Percentiles rank a stretch among this genome's conserved stretches.
Evolutionary conservation across 352 stramenopile genomes (phyloP).

Genomic region (Globisporangium orthogonon): DNA sequence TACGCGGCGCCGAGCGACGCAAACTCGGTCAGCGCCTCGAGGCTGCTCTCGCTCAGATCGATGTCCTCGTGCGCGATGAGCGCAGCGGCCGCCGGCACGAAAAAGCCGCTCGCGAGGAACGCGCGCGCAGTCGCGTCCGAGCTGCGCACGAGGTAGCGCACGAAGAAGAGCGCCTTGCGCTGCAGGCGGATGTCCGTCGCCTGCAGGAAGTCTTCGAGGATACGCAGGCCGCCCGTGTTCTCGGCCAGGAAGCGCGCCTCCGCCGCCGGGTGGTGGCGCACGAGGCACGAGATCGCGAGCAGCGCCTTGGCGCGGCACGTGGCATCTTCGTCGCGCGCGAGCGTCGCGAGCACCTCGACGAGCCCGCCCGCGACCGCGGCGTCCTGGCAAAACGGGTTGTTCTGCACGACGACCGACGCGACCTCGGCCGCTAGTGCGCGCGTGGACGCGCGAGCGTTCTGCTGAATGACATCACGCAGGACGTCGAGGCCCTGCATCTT

Average conservation of each 20-base stretch:
- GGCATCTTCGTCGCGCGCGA: constrained; percentile 46
- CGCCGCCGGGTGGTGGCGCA: constrained; percentile 58
- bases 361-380: constrained; percentile 51
- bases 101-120: constrained; percentile 38
- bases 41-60: constrained; percentile 67
- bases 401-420: constrained; percentile 78
- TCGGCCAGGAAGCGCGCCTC: constrained; percentile 55
- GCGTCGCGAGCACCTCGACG: constrained; percentile 58
- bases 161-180: constrained; percentile 80
- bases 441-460: constrained; percentile 39
- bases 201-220: constrained; percentile 52
- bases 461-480: constrained; percentile 53
- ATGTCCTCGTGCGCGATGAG: constrained; percentile 71
- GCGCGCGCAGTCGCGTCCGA: constrained; percentile 41
- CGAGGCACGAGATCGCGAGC: constrained; percentile 77
- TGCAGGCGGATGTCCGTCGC: constrained; percentile 60
- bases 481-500: constrained; percentile 73
- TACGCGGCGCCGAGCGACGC: constrained; percentile 54
- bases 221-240: constrained; percentile 44
- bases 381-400: constrained; percentile 82
- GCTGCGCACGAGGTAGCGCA: constrained; percentile 73
- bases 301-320: constrained; percentile 74
- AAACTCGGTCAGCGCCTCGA: constrained; percentile 72
- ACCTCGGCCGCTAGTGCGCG: constrained; percentile 72
- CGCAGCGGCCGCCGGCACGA: constrained; percentile 30